Percentiles rank a stretch among this genome's conserved stretches.
Evolutionary conservation across 345 rosid genomes (phyloP).

Genomic region (Hibiscus syriacus): DNA sequence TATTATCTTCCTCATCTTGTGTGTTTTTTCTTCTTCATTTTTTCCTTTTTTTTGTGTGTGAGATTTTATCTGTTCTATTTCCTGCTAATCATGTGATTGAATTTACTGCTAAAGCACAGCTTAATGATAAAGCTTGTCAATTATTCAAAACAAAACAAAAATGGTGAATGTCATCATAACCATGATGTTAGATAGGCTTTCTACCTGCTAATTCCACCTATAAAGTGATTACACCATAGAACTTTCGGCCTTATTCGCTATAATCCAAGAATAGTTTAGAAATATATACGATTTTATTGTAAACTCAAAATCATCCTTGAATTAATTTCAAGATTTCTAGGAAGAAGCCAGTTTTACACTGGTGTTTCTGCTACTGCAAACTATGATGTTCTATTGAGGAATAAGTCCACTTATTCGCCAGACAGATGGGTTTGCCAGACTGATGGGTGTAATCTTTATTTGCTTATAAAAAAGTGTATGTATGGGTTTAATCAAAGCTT

Average conservation of each 20-base stretch:
- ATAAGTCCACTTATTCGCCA: too few species aligned
- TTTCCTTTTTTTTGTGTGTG: background rate
- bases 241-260: background rate
- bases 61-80: background rate
- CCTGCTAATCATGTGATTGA: background rate
- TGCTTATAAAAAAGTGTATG: too few species aligned
- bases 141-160: too few species aligned
- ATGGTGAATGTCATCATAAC: too few species aligned
- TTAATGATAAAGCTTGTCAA: background rate
- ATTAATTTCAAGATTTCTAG: slow-evolving; percentile 3
- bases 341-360: background rate
- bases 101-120: background rate
- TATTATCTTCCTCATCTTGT: too few species aligned
- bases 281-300: background rate
- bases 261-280: background rate
- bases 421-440: too few species aligned
- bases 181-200: too few species aligned
- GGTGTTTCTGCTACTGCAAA: too few species aligned
- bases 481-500: too few species aligned
- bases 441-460: too few species aligned
- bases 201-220: background rate
- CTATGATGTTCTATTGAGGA: too few species aligned
- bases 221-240: background rate
- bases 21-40: background rate
- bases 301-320: background rate